Base-by-base conservation (phyloP, 1,139 yeast genomes). In the Oligophagozyma castellii region DNA sequence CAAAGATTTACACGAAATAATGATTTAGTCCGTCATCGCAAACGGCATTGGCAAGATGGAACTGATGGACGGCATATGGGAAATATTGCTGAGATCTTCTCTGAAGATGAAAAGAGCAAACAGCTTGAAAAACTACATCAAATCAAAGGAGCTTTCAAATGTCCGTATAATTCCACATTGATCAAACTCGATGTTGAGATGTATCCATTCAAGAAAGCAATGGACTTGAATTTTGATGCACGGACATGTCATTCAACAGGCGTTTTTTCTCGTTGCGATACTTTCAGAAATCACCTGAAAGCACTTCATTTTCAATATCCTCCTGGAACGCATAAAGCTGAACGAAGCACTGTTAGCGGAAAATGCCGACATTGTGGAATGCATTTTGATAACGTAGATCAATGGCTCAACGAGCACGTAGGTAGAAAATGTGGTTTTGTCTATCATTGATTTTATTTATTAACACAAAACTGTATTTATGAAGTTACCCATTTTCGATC, bases 261-360 rank as follows among this genome's bases (percentile, higher is more conserved):
- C 5, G 72, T 78, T 22, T 83, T 83, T 46, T 70, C 83, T 12
- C 65, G 95, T 23, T 79, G 94, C 50, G 95, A 83, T 54, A 84
- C 95, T 4, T 83, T 73, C 58, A 84, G 83, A 50, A 83, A 81
- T 53, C 95, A 83, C 54, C 61, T 83, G 38, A 80, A 79, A 52
- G 92, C 94, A 4, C 65, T 81, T 38, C 95, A 83, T 51, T 83
- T 83, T 52, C 77, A 71, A 43, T 83, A 83, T 53, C 95, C 95
- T 3, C 65, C 65, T 23, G 93, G 93, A 5, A 81, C 93, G 6
- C 71, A 73, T 46, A 81, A 81, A 55, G 73, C 70, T 40, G 78
- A 78, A 43, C 63, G 95, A 37, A 56, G 57, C 11, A 66, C 68
- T 33, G 78, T 75, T 26, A 51, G 63, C 11, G 95, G 95, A 5